Conservation (phyloP, 768 basidiomycete genomes). For the Melanogaster broomeanus region DNA sequence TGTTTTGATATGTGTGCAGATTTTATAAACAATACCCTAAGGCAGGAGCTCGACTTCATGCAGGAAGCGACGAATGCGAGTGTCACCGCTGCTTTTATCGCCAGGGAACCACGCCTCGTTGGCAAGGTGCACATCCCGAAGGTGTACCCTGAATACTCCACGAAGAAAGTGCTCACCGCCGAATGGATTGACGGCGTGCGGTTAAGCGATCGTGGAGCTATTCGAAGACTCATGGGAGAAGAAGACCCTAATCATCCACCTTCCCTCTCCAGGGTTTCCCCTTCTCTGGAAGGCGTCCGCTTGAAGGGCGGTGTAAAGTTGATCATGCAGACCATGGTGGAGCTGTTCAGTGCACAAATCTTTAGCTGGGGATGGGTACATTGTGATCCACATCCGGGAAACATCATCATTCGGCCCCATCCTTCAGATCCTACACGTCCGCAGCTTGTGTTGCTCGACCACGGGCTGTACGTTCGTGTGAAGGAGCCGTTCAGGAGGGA, state of each 20-base stretch:
- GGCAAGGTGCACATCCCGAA: constrained; percentile 78
- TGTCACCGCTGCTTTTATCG: constrained; percentile 67
- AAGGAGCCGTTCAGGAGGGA: constrained; percentile 67
- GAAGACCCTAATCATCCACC: constrained; percentile 13
- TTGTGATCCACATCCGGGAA: constrained; percentile 77
- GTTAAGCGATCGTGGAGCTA: constrained; percentile 60
- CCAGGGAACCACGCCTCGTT: constrained; percentile 66
- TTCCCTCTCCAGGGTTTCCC: not conserved
- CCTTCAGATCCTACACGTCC: constrained; percentile 32
- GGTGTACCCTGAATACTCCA: constrained; percentile 71
- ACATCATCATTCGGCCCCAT: constrained; percentile 68
- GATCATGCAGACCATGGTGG: constrained; percentile 86
- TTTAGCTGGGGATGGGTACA: constrained; percentile 92
- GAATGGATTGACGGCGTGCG: constrained; percentile 86
- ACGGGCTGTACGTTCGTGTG: constrained; percentile 84
- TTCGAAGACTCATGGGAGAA: constrained; percentile 62
- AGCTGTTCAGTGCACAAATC: constrained; percentile 86
- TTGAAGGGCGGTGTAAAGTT: constrained; percentile 61
- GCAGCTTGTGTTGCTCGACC: constrained; percentile 86
- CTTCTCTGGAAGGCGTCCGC: constrained; percentile 18
- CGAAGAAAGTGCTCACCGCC: constrained; percentile 77
- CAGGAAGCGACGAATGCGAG: constrained; percentile 79
- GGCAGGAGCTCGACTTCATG: constrained; percentile 80
- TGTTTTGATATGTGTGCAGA: constrained; percentile 39
- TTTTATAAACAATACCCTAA: constrained; percentile 79